Evolutionary conservation across 805 yeast genomes (phyloP), one percentile per base, ranked within the genome.

Genomic region (Starmerella riodocensis): DNA sequence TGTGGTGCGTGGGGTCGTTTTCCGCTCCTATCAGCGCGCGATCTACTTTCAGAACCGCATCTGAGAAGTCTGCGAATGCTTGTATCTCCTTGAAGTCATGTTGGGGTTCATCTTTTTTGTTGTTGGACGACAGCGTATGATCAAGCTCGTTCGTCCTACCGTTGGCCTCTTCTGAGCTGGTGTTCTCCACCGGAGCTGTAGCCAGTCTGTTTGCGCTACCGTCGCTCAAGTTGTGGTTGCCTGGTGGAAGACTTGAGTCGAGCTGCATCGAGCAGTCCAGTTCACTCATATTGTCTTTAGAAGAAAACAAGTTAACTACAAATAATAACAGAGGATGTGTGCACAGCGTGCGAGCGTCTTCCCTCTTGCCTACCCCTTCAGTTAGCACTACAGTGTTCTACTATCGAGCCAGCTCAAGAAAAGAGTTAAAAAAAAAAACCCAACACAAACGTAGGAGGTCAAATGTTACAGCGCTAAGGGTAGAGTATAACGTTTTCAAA

Each of bases 1-100:
- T 37, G 7, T 23, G 24, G 27, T 41, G 35, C 18, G 45, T 43
- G 24, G 49, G 47, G 34, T 50, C 53, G 17, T 45, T 39, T n/a
- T 17, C 29, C 12, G 35, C 29, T 14, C 37, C 39, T n/a, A 40
- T 42, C 31, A 35, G 18, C 11, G 37, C 13, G 39, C 42, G 42
- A 34, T 45, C 42, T 9, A 50, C 45, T 9, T 25, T 35, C 21
- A 41, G 21, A 11, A 45, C 20, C 11, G 30, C 11, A 13, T 29
- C 35, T 8, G 32, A 23, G 34, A 48, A 39, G n/a, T 13, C n/a
- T n/a, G n/a, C n/a, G n/a, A n/a, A n/a, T n/a, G n/a, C n/a, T n/a
- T n/a, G n/a, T n/a, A n/a, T n/a, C n/a, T n/a, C n/a, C n/a, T n/a
- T n/a, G n/a, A n/a, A n/a, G n/a, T n/a, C n/a, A n/a, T n/a, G n/a